phyloP scores from a whole-genome alignment of 306 rosid genomes.

The Inga leiocalycina region DNA sequence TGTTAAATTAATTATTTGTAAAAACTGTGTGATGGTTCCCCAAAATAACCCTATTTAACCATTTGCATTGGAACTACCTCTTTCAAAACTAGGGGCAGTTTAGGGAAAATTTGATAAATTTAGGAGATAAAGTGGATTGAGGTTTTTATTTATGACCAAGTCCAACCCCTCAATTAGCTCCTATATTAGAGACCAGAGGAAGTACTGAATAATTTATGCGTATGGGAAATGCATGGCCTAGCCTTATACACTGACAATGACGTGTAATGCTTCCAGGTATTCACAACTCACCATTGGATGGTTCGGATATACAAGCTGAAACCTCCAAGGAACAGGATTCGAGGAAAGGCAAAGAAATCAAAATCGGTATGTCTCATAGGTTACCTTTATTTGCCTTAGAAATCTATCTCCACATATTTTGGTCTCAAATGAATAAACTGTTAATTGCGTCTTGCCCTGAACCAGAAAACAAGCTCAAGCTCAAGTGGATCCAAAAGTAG shows the following conservation, averaged over 20 bases:
- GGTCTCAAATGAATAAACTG: background rate
- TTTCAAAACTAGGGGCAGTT: background rate
- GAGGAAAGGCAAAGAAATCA: conserved; percentile 75
- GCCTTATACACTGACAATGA: background rate
- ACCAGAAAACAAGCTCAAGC: conserved; percentile 69
- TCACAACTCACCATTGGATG: conserved; percentile 99
- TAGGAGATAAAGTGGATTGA: background rate
- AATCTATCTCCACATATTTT: conserved; percentile 17
- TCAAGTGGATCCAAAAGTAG: conserved; percentile 46
- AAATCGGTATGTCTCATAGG: conserved; percentile 61
- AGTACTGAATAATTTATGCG: background rate
- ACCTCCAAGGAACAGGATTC: conserved; percentile 84
- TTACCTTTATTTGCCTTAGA: conserved; percentile 8
- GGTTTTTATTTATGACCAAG: too few relatives aligned
- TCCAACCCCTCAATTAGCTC: background rate
- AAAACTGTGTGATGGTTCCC: too few relatives aligned
- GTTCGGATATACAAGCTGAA: conserved; percentile 94
- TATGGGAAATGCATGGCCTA: background rate
- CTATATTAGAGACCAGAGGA: too few relatives aligned
- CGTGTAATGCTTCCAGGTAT: conserved; percentile 58
- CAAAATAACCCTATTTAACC: background rate
- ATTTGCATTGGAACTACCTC: too few relatives aligned
- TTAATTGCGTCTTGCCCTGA: conserved; percentile 12
- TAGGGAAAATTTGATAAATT: too few relatives aligned
- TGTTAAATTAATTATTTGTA: too few relatives aligned